Evolutionary conservation across 2,329 filamentous ascomycete species (phyloP), one percentile per base, ranked within the genome.

Genomic region (Amylocarpus encephaloides): DNA sequence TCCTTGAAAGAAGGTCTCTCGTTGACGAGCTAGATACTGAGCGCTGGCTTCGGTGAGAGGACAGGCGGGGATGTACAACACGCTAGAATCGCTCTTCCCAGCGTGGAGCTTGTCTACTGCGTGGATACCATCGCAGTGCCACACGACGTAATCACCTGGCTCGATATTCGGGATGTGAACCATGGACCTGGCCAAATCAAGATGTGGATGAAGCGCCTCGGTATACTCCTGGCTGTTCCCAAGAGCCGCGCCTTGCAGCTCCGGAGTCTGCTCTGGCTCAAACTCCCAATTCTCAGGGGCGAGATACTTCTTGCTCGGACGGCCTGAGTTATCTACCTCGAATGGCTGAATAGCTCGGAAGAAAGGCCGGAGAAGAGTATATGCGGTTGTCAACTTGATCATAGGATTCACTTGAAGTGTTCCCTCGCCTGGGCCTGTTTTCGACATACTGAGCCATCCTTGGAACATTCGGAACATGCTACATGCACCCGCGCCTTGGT

Each of bases 401-500:
- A 94, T 72, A 0, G 91, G 91, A 61, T 91, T 91, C 1, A 95
- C 86, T 39, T 88, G 75, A 46, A 96, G 69, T 0, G 90, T 93
- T 1, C 91, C 91, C 69, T 95, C 83, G 5, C 76, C 75, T 0
- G 88, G 86, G 0, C 76, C 81, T 0, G 82, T 85, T n/a, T 73
- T 70, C 51, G 84, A 89, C 76, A 96, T 84, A 52, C 79, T 80
- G 46, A 96, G 68, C 91, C 91, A 96, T 15, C 89, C 91, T 69
- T 96, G 91, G 67, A 88, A 92, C 76, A 89, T 86, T 35, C 92
- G 79, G 68, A 95, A 90, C 73, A 90, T 88, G 41, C 78, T 85
- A 68, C 88, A 95, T 1, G 86, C 83, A 0, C 91, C 90, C 0
- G 89, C 76, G 0, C 90, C 88, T 45, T 88, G 76, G 65, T 96